Base-by-base conservation (phyloP, 805 yeast species). In the Schwanniomyces vanrijiae region DNA sequence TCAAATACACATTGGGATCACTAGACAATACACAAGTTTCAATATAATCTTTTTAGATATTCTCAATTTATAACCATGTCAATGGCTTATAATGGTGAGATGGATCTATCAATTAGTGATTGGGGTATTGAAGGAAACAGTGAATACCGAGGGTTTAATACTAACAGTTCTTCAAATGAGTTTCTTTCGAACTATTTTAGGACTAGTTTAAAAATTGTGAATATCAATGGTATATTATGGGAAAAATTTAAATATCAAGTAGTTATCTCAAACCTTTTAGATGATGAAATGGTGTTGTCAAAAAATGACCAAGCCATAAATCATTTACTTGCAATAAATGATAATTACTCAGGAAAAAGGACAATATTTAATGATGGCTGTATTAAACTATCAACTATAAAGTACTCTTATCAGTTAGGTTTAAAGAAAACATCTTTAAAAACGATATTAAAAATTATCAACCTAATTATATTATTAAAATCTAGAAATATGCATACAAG, bases 191-290 rank as follows among this genome's bases (percentile, higher is more conserved):
- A 56, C 40, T 62, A 47, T 45, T 65, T 65, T 16, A 52, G 42
- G 16, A 64, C 63, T 41, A 71, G 72, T 57, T 54, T 72, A 7
- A 45, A 55, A 0, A 43, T 58, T 40, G 52, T 58, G 25, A 47
- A 46, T 9, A 50, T 49, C 25, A 22, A 38, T 21, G 44, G 45
- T 7, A 58, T 59, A 46, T 66, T 71, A 40, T 64, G 70, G 68
- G 78, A 73, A 46, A 63, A 62, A 47, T 71, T 73, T 62, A 73
- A 71, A 55, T 73, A 73, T 52, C 65, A 59, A 49, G 50, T 73
- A 25, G 58, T 73, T 3, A 56, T 69, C 4, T 69, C 75, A 4
- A 67, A 68, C 45, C 55, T 73, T 11, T 50, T 73, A 35, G 76
- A 73, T 46, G 73, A 70, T 45, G 54, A 74, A 3, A 65, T 73